Conservation (phyloP, 2,329 filamentous ascomycete genomes). For the Colletotrichum limetticola region DNA sequence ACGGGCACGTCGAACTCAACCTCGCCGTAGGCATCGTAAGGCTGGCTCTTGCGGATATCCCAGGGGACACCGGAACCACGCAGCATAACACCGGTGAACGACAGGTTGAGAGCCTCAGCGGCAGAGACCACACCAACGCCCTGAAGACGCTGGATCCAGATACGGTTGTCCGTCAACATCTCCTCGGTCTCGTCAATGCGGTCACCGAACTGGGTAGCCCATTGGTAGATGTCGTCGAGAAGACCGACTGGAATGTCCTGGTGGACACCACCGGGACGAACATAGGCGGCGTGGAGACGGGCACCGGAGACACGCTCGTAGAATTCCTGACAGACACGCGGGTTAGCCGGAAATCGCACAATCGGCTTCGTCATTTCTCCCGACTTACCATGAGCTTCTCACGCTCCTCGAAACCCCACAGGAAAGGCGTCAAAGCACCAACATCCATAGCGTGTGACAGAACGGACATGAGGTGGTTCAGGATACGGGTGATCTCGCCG, state of each 20-base stretch:
- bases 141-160: conserved; percentile 95
- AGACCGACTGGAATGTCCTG: conserved; percentile 95
- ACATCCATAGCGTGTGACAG: conserved; percentile 99
- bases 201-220: conserved; percentile 98
- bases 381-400: conserved; percentile 96
- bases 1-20: conserved; percentile 99
- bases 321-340: conserved; percentile 78
- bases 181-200: conserved; percentile 99
- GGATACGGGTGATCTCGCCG: conserved; percentile 89
- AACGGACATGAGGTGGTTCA: conserved; percentile 99
- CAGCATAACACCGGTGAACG: conserved; percentile 97
- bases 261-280: conserved; percentile 94
- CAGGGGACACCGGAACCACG: conserved; percentile 95
- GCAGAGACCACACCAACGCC: conserved; percentile 92
- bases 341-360: neutral
- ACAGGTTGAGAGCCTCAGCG: conserved; percentile 94
- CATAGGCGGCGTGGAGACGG: conserved; percentile 95
- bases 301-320: conserved; percentile 99
- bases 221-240: conserved; percentile 99
- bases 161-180: conserved; percentile 98
- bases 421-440: conserved; percentile 94
- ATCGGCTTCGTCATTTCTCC: neutral
- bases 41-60: conserved; percentile 96
- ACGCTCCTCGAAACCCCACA: conserved; percentile 99
- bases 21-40: conserved; percentile 97